phyloP scores from a whole-genome alignment of 768 basidiomycete genomes.

The Mrakia hoshinonis region DNA sequence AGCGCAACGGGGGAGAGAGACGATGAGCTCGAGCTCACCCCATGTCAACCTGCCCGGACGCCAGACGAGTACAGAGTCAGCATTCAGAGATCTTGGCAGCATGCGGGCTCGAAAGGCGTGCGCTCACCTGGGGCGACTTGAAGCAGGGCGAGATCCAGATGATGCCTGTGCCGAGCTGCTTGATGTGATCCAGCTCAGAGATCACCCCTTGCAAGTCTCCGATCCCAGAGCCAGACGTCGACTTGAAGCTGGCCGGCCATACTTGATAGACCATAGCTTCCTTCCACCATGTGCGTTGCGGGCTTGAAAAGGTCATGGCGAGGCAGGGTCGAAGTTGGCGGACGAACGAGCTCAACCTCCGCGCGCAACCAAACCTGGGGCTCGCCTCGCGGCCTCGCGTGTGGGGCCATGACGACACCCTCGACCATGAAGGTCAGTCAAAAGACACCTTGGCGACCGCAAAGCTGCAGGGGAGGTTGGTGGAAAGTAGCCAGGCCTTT shows the following conservation, averaged over 20 bases:
- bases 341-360: background rate
- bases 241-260: conserved; percentile 55
- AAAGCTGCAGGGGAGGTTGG: no score
- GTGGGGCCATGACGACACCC: no score
- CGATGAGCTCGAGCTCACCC: conserved; percentile 45
- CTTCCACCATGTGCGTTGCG: conserved; percentile 4
- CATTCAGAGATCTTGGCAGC: background rate
- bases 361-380: no score
- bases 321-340: background rate
- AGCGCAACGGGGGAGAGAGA: background rate
- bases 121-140: conserved; percentile 48
- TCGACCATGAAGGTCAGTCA: no score
- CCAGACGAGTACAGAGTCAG: background rate
- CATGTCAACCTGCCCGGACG: conserved; percentile 42
- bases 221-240: conserved; percentile 60
- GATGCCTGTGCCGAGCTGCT: conserved; percentile 57
- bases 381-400: no score
- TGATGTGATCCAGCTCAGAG: conserved; percentile 59
- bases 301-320: background rate
- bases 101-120: background rate
- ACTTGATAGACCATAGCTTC: conserved; percentile 1
- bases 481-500: no score
- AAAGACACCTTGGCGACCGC: no score
- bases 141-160: conserved; percentile 69
- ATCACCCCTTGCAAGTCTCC: conserved; percentile 63